Conservation (phyloP, 2,329 filamentous ascomycete species). For the Aspergillus sclerotialis region DNA sequence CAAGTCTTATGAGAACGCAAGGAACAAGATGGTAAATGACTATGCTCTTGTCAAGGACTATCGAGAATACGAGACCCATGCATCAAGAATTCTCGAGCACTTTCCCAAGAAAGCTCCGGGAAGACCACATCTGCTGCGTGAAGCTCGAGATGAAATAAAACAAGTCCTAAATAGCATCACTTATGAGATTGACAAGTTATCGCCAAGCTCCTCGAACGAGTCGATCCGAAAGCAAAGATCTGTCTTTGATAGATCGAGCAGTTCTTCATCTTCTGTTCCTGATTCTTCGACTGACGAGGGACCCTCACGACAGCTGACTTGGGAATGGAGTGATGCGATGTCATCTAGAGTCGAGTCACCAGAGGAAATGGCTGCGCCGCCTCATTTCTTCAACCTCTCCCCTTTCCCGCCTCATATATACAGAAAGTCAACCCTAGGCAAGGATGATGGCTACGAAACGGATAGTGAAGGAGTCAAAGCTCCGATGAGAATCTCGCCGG, state of each 20-base stretch:
- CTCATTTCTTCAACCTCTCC: constrained; percentile 20
- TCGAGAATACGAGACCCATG: constrained; percentile 42
- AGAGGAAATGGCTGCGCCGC: constrained; percentile 17
- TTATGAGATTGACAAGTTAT: constrained; percentile 35
- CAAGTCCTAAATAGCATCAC: constrained; percentile 30
- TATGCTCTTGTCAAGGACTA: constrained; percentile 40
- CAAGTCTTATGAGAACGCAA: constrained; percentile 36
- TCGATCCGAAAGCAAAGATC: constrained; percentile 31
- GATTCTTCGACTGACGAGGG: constrained; percentile 34
- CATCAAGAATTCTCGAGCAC: constrained; percentile 31
- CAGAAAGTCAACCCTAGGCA: constrained; percentile 17
- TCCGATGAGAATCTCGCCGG: constrained; percentile 17
- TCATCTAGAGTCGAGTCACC: constrained; percentile 28
- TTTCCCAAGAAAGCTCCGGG: constrained; percentile 28
- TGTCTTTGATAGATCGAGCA: constrained; percentile 42
- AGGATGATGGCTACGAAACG: constrained; percentile 27
- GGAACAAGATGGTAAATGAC: constrained; percentile 32
- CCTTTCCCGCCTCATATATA: constrained; percentile 29
- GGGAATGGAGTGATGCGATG: constrained; percentile 23
- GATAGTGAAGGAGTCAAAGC: constrained; percentile 23
- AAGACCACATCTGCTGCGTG: constrained; percentile 23
- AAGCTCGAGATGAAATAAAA: constrained; percentile 28
- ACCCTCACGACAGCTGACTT: constrained; percentile 25
- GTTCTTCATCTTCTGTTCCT: constrained; percentile 37
- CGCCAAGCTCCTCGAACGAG: constrained; percentile 37